A percentile compares a stretch with the other conserved stretches of the same genome.
phyloP scores from a whole-genome alignment of 2,329 filamentous ascomycete genomes.

The Chrysosporium queenslandicum region DNA sequence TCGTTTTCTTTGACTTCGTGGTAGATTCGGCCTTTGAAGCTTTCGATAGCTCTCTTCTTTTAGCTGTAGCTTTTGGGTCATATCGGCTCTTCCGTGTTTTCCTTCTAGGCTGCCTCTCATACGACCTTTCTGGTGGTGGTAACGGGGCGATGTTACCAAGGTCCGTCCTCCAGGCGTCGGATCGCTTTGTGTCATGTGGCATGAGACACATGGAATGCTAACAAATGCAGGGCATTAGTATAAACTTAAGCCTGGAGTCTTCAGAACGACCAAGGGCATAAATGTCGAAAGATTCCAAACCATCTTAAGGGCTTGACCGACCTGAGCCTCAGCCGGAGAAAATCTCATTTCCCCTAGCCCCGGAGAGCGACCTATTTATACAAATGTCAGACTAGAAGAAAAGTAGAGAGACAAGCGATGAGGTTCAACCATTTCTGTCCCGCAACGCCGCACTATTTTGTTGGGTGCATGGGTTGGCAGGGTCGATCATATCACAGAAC shows the following conservation, averaged over 20 bases:
- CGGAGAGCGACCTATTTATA: no score
- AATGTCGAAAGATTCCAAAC: no score
- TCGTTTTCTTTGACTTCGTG: constrained; percentile 21
- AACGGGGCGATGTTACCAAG: not conserved
- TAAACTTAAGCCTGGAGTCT: no score
- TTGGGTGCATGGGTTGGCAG: not conserved
- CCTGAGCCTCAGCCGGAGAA: no score
- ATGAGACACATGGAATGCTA: not conserved
- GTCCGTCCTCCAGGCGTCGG: not conserved
- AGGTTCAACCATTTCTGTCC: no score
- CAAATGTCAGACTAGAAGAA: no score
- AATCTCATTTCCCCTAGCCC: no score
- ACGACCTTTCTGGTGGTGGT: constrained; percentile 20
- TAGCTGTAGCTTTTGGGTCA: constrained; percentile 31
- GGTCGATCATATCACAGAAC: not conserved
- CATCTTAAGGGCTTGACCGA: no score
- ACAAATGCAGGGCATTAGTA: not conserved
- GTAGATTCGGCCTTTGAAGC: not conserved
- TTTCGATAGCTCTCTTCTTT: not conserved
- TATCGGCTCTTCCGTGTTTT: constrained; percentile 51
- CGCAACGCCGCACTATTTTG: no score
- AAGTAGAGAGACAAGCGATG: no score
- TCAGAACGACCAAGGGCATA: no score
- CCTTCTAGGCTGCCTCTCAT: constrained; percentile 44
- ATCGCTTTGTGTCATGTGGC: not conserved